These are phyloP conservation scores for Lizonia empirigonia DNA, from an alignment of 2,329 filamentous ascomycete genomes.

Conservation along the genomic window DNA sequence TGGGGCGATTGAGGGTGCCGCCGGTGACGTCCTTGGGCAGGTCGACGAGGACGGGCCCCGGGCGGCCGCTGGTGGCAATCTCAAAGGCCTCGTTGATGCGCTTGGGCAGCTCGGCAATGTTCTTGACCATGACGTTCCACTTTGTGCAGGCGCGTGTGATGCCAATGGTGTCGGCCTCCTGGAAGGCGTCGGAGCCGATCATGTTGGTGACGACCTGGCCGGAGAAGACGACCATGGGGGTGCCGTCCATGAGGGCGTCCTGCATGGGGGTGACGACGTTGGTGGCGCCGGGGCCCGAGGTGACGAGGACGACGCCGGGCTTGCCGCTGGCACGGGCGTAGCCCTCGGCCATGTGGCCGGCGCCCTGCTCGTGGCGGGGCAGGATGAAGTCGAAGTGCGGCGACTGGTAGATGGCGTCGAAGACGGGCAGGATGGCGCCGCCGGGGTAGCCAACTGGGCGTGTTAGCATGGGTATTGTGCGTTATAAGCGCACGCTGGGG, in stretches of 20 bases:
- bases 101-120: conserved; percentile 86
- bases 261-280: conserved; percentile 97
- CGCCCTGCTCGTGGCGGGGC: conserved; percentile 94
- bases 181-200: conserved; percentile 95
- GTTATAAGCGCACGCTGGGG: too few species aligned
- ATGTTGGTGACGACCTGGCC: conserved; percentile 89
- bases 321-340: conserved; percentile 93
- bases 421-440: conserved; percentile 94
- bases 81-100: conserved; percentile 98
- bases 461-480: conserved; percentile 23
- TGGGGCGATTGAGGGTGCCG: conserved; percentile 78
- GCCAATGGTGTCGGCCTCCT: conserved; percentile 92
- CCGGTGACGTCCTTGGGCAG: conserved; percentile 96
- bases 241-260: conserved; percentile 93
- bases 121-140: conserved; percentile 99
- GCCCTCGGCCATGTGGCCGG: conserved; percentile 97
- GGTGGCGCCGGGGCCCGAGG: conserved; percentile 93
- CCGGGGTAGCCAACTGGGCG: conserved; percentile 74
- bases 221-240: conserved; percentile 92
- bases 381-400: conserved; percentile 95
- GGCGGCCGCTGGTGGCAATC: conserved; percentile 92
- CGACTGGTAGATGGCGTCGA: conserved; percentile 98
- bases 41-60: conserved; percentile 93
- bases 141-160: conserved; percentile 96
- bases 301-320: conserved; percentile 94